Percentiles rank a stretch among this genome's conserved stretches.
Conservation (phyloP, 1,284 basidiomycete species). For the Dichomitus squalens region DNA sequence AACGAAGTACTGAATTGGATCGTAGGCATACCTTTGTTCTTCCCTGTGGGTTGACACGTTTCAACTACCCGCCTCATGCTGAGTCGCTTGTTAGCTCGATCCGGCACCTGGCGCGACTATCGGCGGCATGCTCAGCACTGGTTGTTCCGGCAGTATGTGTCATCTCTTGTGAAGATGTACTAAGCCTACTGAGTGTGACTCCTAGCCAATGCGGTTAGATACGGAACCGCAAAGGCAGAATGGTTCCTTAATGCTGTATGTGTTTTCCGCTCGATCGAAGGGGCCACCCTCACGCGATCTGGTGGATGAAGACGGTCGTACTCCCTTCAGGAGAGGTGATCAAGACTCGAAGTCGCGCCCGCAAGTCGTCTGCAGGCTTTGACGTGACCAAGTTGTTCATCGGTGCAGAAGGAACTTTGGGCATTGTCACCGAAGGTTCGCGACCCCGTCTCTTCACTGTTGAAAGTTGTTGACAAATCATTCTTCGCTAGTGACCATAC, state of each 20-base stretch:
- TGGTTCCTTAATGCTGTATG: conserved; percentile 75
- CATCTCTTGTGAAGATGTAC: neutral
- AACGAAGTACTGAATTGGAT: neutral
- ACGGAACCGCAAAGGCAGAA: conserved; percentile 53
- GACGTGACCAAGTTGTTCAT: conserved; percentile 93
- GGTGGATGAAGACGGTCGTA: conserved; percentile 73
- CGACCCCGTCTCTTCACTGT: conserved; percentile 21
- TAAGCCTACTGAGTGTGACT: neutral
- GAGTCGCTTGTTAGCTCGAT: conserved; percentile 61
- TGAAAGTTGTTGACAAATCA: neutral
- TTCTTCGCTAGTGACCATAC: conserved; percentile 62
- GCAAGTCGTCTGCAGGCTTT: conserved; percentile 91
- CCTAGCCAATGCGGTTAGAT: conserved; percentile 65
- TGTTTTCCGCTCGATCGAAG: neutral
- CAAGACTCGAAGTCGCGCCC: conserved; percentile 84
- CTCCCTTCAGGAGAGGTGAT: conserved; percentile 91
- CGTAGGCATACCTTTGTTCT: conserved; percentile 75
- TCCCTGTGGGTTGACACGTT: conserved; percentile 65
- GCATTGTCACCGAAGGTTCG: conserved; percentile 87
- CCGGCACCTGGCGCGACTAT: conserved; percentile 82
- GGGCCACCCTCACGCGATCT: neutral
- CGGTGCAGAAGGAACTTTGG: conserved; percentile 92
- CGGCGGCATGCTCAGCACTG: conserved; percentile 91
- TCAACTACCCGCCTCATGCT: neutral
- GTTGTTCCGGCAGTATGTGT: conserved; percentile 73